Conservation (phyloP, 1,139 yeast genomes). For the Lodderomyces theae region DNA sequence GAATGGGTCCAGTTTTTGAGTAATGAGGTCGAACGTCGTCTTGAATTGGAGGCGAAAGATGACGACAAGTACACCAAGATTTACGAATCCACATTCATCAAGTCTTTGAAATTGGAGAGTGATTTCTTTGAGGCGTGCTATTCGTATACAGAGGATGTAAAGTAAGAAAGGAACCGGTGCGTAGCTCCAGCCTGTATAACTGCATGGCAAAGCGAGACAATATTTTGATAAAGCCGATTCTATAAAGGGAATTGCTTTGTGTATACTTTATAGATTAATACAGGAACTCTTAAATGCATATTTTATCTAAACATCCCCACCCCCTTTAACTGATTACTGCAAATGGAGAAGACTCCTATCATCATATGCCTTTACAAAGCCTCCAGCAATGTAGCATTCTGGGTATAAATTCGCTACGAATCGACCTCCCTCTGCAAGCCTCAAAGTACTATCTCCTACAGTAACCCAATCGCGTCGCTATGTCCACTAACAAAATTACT, state of each 20-base stretch:
- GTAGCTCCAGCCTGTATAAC: neutral
- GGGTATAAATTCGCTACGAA: neutral
- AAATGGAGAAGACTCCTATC: neutral
- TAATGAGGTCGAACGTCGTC: constrained; percentile 38
- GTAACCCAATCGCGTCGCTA: neutral
- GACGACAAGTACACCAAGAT: constrained; percentile 15
- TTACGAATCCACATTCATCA: constrained; percentile 32
- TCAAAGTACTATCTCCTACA: neutral
- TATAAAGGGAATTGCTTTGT: too few species aligned
- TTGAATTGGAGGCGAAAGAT: constrained; percentile 18
- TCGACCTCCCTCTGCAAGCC: neutral
- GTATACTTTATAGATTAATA: neutral
- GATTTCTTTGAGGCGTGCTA: constrained; percentile 50
- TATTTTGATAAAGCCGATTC: too few species aligned
- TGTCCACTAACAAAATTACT: constrained; percentile 44
- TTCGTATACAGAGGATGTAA: constrained; percentile 16
- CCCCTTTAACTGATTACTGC: neutral
- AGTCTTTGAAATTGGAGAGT: constrained; percentile 37
- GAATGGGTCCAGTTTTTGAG: constrained; percentile 47
- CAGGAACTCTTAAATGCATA: neutral
- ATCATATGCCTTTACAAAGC: constrained; percentile 1
- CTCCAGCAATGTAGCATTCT: too few species aligned
- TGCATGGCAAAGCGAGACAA: neutral
- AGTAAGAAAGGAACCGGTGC: too few species aligned
- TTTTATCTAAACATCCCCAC: neutral